These are phyloP conservation scores for Chrysochromulina tobinii DNA, from an alignment of 78 protist species.

Conservation along the genomic window DNA sequence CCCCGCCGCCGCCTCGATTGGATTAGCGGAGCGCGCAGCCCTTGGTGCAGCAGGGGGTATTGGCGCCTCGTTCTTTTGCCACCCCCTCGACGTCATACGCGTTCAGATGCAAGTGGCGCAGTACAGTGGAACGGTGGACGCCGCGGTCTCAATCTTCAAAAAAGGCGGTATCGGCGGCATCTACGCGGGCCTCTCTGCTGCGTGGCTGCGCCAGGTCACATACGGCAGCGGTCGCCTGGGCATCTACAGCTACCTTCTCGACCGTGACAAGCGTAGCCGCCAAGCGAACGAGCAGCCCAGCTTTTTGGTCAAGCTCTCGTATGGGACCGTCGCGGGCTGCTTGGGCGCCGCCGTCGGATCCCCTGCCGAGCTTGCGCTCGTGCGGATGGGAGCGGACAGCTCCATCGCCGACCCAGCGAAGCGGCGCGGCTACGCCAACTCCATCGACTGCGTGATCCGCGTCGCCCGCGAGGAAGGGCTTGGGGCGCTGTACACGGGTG, in stretches of 20 bases:
- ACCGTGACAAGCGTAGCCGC: not conserved
- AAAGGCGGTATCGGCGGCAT: not conserved
- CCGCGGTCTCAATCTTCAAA: not conserved
- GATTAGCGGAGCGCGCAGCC: not conserved
- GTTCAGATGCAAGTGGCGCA: not conserved
- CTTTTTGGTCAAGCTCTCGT: not conserved
- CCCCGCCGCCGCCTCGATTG: no score
- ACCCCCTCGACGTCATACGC: not conserved
- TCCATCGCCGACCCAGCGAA: not conserved
- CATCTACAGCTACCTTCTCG: not conserved
- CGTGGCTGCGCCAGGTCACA: not conserved
- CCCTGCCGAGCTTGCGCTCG: not conserved
- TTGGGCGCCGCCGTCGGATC: not conserved
- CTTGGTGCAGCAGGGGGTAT: not conserved
- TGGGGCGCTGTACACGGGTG: not conserved
- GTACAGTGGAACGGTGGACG: not conserved
- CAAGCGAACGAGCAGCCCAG: not conserved
- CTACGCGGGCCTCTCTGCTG: not conserved
- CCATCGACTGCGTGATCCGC: not conserved
- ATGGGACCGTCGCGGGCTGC: not conserved
- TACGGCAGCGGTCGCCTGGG: not conserved
- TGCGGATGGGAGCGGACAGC: not conserved
- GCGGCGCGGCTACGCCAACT: not conserved
- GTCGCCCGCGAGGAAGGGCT: not conserved
- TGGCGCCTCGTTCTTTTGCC: not conserved